Evolutionary conservation across 768 basidiomycete genomes (phyloP).

Genomic region (Tremella yokohamensis): DNA sequence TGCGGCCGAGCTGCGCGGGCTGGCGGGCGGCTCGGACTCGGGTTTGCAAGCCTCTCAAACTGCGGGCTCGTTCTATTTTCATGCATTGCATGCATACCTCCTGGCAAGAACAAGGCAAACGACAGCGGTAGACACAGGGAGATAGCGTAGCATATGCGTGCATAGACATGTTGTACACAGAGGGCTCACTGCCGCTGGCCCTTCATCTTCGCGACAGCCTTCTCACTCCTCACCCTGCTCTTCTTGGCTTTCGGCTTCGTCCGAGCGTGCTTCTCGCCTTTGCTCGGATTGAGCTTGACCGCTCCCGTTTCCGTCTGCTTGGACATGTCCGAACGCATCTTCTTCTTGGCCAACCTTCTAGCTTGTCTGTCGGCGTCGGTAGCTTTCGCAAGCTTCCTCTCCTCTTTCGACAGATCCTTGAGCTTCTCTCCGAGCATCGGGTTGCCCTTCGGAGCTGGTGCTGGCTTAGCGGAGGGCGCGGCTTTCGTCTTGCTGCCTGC

Average conservation of each 20-base stretch:
- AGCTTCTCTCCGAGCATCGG: conserved; percentile 75
- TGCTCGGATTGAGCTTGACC: conserved; percentile 44
- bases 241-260: conserved; percentile 49
- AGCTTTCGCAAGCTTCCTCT: conserved; percentile 77
- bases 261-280: conserved; percentile 34
- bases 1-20: no score
- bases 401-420: conserved; percentile 72
- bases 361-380: conserved; percentile 74
- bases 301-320: conserved; percentile 43
- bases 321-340: conserved; percentile 41
- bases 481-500: conserved; percentile 12
- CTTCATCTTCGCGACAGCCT: conserved; percentile 49
- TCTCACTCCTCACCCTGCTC: conserved; percentile 45
- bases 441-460: conserved; percentile 66
- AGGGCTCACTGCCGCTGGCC: conserved; percentile 15
- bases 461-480: conserved; percentile 10
- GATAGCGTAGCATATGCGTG: no score
- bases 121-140: no score
- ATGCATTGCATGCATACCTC: no score
- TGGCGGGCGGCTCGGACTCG: no score
- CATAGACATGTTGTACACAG: no score
- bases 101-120: no score
- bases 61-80: no score
- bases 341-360: conserved; percentile 85
- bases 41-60: no score